phyloP scores from a whole-genome alignment of 2,329 filamentous ascomycete species.

The Atkinsonella hypoxylon region DNA sequence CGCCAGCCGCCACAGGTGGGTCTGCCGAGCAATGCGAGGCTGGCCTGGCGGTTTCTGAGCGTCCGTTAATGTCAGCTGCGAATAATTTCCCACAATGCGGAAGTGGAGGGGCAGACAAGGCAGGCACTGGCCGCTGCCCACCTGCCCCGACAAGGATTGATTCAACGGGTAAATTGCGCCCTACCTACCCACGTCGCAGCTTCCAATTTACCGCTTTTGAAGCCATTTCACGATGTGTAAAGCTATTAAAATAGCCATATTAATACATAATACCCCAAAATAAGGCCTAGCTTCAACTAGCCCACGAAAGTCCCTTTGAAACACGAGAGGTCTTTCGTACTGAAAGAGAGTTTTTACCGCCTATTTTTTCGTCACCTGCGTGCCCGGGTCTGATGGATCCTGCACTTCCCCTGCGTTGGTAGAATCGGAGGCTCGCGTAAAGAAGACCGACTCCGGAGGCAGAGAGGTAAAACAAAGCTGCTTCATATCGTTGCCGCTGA shows the following conservation, averaged over 20 bases:
- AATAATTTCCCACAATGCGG: background rate
- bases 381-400: background rate
- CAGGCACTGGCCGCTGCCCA: conserved; percentile 2
- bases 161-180: too few relatives aligned
- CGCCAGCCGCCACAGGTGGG: conserved; percentile 6
- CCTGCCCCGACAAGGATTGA: background rate
- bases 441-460: background rate
- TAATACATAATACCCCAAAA: too few relatives aligned
- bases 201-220: too few relatives aligned
- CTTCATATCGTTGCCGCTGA: background rate
- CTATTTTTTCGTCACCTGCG: too few relatives aligned
- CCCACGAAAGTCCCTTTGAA: too few relatives aligned
- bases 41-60: background rate
- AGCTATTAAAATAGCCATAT: too few relatives aligned
- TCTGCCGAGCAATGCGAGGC: conserved; percentile 2
- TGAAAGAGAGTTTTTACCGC: too few relatives aligned
- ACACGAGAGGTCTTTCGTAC: too few relatives aligned
- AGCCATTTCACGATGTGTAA: too few relatives aligned
- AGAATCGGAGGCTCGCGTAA: background rate
- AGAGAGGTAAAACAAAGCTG: background rate
- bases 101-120: conserved; percentile 1
- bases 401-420: background rate
- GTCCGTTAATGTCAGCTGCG: background rate
- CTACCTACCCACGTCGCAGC: too few relatives aligned
- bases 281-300: too few relatives aligned